Percentiles rank a stretch among this genome's conserved stretches.
Conservation (phyloP, 139 green algal species). For the Chlorella sp. region DNA sequence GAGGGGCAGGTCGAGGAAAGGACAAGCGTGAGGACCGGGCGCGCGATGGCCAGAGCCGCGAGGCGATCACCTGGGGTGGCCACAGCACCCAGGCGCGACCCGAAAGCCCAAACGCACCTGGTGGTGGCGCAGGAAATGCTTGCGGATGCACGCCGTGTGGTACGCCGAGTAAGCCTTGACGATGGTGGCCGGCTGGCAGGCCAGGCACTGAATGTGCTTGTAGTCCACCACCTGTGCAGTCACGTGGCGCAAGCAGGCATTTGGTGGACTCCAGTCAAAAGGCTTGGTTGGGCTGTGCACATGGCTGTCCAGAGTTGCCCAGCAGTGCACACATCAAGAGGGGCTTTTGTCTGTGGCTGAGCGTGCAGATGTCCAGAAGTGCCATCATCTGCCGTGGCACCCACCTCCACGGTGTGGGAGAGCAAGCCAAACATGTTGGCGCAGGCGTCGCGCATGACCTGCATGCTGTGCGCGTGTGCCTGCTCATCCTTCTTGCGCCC, state of each 20-base stretch:
- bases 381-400: neutral
- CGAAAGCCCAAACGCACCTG: slow-evolving; percentile 11
- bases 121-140: slow-evolving; percentile 40
- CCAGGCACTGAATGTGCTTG: slow-evolving; percentile 19
- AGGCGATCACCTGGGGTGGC: too few relatives aligned
- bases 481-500: neutral
- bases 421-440: neutral
- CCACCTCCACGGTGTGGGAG: neutral
- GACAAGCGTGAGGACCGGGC: too few relatives aligned
- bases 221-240: slow-evolving; percentile 18
- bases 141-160: slow-evolving; percentile 34
- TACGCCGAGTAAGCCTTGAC: slow-evolving; percentile 32
- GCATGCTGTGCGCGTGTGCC: neutral
- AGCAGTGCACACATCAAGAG: too few relatives aligned
- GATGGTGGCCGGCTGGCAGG: slow-evolving; percentile 10
- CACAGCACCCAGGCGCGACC: slow-evolving; percentile 11
- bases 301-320: too few relatives aligned
- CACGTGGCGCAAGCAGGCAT: neutral
- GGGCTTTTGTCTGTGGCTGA: too few relatives aligned
- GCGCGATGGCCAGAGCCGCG: too few relatives aligned
- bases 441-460: neutral
- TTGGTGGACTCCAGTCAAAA: too few relatives aligned
- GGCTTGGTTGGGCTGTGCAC: too few relatives aligned
- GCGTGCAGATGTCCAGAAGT: neutral
- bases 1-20: too few relatives aligned